Conservation (phyloP, 768 basidiomycete genomes). For the Flagelloscypha sp. region DNA sequence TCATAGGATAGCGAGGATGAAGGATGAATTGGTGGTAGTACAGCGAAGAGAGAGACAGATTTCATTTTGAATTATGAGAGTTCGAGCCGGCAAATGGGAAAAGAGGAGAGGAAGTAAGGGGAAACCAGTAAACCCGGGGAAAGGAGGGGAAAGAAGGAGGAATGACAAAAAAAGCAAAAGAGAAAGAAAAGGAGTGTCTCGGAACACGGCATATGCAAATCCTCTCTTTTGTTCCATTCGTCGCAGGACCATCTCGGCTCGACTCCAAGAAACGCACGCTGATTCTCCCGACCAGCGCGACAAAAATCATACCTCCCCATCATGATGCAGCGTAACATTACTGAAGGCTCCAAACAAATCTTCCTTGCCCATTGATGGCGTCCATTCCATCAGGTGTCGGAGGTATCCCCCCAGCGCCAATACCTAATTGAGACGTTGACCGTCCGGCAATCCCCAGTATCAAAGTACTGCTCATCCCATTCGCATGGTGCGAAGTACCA, state of each 20-base stretch:
- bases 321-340: slow-evolving; percentile 83
- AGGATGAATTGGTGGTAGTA: slow-evolving; percentile 31
- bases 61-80: slow-evolving; percentile 18
- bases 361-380: slow-evolving; percentile 31
- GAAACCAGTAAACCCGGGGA: slow-evolving; percentile 17
- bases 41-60: slow-evolving; percentile 31
- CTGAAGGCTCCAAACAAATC: slow-evolving; percentile 86
- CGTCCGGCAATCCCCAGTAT: slow-evolving; percentile 27
- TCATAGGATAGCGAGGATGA: no score
- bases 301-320: slow-evolving; percentile 53
- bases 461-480: no score
- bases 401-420: no score
- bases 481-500: no score
- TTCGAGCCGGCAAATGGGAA: slow-evolving; percentile 22
- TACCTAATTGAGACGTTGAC: no score
- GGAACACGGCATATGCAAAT: no score
- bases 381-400: no score
- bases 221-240: no score
- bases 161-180: no score
- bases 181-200: no score
- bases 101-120: slow-evolving; percentile 17
- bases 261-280: no score
- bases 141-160: slow-evolving; percentile 32
- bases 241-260: slow-evolving; percentile 9
- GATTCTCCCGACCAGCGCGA: slow-evolving; percentile 16